Percentiles rank a stretch among this genome's conserved stretches.
These are phyloP conservation scores for Arctium minus DNA, from an alignment of 129 eudicot genomes.

Conservation along the genomic window DNA sequence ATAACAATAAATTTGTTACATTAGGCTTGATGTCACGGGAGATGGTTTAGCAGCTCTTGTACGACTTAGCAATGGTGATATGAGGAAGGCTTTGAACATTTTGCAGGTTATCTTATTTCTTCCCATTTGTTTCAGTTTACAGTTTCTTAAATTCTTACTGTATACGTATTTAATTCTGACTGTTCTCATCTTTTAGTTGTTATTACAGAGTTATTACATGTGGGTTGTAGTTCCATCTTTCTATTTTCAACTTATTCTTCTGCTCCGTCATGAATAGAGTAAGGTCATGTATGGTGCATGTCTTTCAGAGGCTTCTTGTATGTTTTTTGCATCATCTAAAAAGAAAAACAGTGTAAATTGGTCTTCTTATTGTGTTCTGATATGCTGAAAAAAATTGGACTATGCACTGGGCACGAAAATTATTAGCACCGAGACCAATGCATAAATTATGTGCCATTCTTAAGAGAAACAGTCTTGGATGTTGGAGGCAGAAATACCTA, in stretches of 20 bases:
- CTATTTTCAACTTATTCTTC: not conserved
- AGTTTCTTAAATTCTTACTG: conserved; percentile 1
- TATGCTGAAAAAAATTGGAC: not conserved
- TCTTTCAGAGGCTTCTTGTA: not conserved
- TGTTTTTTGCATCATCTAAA: conserved; percentile 3
- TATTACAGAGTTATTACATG: not conserved
- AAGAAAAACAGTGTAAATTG: not conserved
- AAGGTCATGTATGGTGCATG: not conserved
- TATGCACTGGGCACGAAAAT: not conserved
- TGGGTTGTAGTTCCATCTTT: not conserved
- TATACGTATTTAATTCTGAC: not conserved
- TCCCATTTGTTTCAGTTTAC: not conserved
- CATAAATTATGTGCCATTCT: no score
- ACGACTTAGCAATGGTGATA: conserved; percentile 93
- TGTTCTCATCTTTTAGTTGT: not conserved
- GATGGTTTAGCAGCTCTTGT: conserved; percentile 87
- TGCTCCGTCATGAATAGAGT: not conserved
- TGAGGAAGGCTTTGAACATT: conserved; percentile 97
- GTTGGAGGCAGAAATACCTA: no score
- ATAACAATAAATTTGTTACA: conserved; percentile 10
- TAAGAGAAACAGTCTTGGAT: not conserved
- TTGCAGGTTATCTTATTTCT: conserved; percentile 56
- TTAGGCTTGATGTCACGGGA: conserved; percentile 89
- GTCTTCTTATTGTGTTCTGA: not conserved
- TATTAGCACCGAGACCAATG: not conserved